Base-by-base conservation (phyloP, 768 basidiomycete species). In the Lentinula guzmanii region DNA sequence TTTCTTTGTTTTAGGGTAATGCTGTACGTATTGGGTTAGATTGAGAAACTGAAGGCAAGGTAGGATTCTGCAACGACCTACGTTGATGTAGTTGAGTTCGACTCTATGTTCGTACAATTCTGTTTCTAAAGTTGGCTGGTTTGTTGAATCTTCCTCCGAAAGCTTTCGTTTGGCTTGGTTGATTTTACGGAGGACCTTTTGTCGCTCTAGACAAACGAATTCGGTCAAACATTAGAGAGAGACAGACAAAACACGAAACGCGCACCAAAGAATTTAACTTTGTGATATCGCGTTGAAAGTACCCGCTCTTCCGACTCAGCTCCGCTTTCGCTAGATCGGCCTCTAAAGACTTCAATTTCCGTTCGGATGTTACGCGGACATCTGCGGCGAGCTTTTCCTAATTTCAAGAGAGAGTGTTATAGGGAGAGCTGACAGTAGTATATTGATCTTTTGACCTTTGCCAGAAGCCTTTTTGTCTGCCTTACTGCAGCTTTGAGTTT, bases 231-330 rank as follows among this genome's bases (percentile, higher is more conserved):
- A 4, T 35, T 18, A 31, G 24, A 0, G 18, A 52, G 15, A 13
- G 3, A 3, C 28, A 1, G 31, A 16, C 3, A 51, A 35, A 51
- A 5, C 15, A 11, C 21, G 41, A 53, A 28, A 42, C n/a, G 71
- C 79, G 65, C 64, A 95, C 94, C 95, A 64, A 98, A 97, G 75
- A 98, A 98, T 72, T 93, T 95, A 67, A 95, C 77, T 76, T 86
- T 93, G 67, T 95, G 94, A 72, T 98, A 98, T 63, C 83, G 83
- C 43, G 82, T 73, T 0, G 91, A 90, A 66, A 91, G 77, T 46
- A 86, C 76, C 51, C 89, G 84, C 72, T 93, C 91, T 70, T 87
- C 52, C 80, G 80, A 39, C 81, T 78, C 24, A 71, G 67, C 72
- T 90, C 86, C 0, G 89, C 89, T 59, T 77, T 79, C 28, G 76